These are phyloP conservation scores for Candolleomyces aberdarensis DNA, from an alignment of 768 basidiomycete genomes.

Conservation along the genomic window DNA sequence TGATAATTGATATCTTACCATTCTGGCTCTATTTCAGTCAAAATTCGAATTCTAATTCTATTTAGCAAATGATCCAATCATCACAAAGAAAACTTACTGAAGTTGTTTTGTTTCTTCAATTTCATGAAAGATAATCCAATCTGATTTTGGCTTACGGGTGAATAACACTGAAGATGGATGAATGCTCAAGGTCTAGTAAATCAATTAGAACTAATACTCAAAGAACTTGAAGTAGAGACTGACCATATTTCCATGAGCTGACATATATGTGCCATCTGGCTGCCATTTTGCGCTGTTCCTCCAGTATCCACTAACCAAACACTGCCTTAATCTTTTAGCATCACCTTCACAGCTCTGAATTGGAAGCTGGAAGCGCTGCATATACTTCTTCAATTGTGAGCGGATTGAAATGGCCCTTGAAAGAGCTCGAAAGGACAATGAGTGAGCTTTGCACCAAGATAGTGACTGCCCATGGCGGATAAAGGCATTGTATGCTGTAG, in stretches of 20 bases:
- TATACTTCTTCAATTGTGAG: constrained; percentile 92
- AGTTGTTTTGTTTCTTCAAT: constrained; percentile 96
- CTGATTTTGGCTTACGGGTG: constrained; percentile 84
- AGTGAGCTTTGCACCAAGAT: constrained; percentile 90
- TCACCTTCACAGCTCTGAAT: constrained; percentile 89
- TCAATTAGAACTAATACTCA: background rate
- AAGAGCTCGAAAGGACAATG: constrained; percentile 90
- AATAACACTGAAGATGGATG: constrained; percentile 96
- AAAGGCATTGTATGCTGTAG: constrained; percentile 89
- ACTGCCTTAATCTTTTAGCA: constrained; percentile 74
- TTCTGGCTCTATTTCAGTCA: constrained; percentile 94
- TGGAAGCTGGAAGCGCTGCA: constrained; percentile 84
- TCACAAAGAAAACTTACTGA: constrained; percentile 50
- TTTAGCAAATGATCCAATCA: background rate
- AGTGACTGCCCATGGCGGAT: constrained; percentile 77
- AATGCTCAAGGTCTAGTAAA: constrained; percentile 70
- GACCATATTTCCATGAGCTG: constrained; percentile 82
- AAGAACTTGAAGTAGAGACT: constrained; percentile 18
- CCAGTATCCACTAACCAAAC: constrained; percentile 92
- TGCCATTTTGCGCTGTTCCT: constrained; percentile 89
- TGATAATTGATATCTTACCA: constrained; percentile 48
- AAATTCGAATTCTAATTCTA: constrained; percentile 70
- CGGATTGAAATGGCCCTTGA: constrained; percentile 93
- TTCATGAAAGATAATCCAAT: constrained; percentile 95
- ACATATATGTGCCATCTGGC: constrained; percentile 91